Percentiles rank a stretch among this genome's conserved stretches.
Conservation (phyloP, 768 basidiomycete genomes). For the Pisolithus sp. region DNA sequence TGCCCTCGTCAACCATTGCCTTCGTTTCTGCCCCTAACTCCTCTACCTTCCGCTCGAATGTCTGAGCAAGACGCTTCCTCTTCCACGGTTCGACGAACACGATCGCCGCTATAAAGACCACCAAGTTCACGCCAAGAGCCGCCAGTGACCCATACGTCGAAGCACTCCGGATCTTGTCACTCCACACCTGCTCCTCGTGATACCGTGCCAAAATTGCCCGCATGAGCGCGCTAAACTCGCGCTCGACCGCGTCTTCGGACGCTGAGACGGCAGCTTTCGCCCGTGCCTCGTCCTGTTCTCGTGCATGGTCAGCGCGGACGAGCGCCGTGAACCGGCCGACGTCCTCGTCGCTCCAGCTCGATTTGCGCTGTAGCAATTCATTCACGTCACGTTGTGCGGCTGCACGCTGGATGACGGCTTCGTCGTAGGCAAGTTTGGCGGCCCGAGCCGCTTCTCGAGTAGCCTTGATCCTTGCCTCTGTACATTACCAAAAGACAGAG, state of each 20-base stretch:
- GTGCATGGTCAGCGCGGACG: constrained; percentile 83
- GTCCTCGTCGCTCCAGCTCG: constrained; percentile 85
- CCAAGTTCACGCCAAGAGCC: constrained; percentile 79
- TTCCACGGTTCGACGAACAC: constrained; percentile 96
- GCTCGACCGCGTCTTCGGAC: constrained; percentile 77
- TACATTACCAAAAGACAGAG: constrained; percentile 7
- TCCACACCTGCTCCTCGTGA: constrained; percentile 99
- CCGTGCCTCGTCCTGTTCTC: constrained; percentile 70
- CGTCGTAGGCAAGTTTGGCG: constrained; percentile 72
- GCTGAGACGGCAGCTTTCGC: constrained; percentile 63
- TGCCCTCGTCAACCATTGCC: constrained; percentile 40
- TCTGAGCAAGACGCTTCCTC: constrained; percentile 74
- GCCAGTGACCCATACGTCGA: constrained; percentile 90
- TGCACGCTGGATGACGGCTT: constrained; percentile 73
- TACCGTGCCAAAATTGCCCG: constrained; percentile 84
- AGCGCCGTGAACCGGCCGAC: constrained; percentile 84
- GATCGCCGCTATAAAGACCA: constrained; percentile 88
- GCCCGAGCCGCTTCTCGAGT: constrained; percentile 60
- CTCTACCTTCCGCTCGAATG: constrained; percentile 78
- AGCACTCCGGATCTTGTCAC: constrained; percentile 94
- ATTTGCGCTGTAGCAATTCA: constrained; percentile 90
- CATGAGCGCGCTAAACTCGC: constrained; percentile 84
- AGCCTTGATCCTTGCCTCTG: constrained; percentile 62
- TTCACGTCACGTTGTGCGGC: constrained; percentile 93
- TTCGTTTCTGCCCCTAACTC: constrained; percentile 43